Base-by-base conservation (phyloP, 768 basidiomycete species). In the Mycena alexandri region DNA sequence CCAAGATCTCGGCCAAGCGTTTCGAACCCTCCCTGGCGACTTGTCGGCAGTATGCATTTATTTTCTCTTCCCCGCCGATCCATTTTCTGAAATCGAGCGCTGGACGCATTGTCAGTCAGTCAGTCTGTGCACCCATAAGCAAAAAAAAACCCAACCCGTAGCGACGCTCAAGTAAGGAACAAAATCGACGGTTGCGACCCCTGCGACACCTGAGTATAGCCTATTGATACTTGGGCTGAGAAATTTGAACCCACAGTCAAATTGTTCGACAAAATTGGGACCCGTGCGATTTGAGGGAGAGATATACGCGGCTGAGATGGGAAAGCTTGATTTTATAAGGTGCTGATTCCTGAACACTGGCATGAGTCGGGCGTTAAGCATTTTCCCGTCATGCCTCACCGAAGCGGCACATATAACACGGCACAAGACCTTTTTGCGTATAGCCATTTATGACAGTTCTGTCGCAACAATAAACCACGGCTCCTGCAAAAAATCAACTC, bases 401-500 rank as follows among this genome's bases (percentile, higher is more conserved):
- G 75, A 64, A 78, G 83, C 0, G 93, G 91, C 7, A 93, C 91
- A 74, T 95, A 96, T 17, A 96, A 79, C 19, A 91, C 81, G 0
- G 92, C 89, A 50, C 84, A 88, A 1, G 87, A 81, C 7, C 94
- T 85, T 75, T 93, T 90, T 4, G 87, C 83, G 71, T 84, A 89
- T 2, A 95, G 79, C 94, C 95, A 96, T 77, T 96, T 95, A 78
- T 95, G 92, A 70, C 90, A 91, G 72, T 94, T 94, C 88, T 93
- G 44, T 2, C 47, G 34, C 13, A 50, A 33, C 33, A 43, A 43
- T 11, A 33, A 25, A 9, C 17, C 22, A 60, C 51, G 56, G 29
- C 47, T 43, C 21, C n/a, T 24, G 43, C 10, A 3, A 5, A 29
- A 10, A 25, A 8, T 7, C 14, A 19, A 29, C 10, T 25, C 12